Conservation (phyloP, 2,329 filamentous ascomycete species). For the Cladosporium velox region DNA sequence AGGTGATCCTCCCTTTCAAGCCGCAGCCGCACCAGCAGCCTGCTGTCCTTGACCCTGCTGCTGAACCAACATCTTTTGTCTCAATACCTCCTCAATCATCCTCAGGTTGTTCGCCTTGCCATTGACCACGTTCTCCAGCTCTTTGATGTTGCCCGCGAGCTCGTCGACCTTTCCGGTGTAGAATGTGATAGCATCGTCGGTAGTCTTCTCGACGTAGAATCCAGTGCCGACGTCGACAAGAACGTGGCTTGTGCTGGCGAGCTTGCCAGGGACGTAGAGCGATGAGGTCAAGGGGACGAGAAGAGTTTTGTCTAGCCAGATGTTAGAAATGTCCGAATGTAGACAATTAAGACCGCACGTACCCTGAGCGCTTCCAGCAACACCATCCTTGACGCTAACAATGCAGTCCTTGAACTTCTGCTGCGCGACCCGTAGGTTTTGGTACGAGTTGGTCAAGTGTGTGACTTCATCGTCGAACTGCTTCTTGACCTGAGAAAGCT, state of each 20-base stretch:
- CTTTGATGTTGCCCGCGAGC: conserved; percentile 63
- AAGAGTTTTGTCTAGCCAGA: conserved; percentile 59
- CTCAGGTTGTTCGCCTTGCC: conserved; percentile 82
- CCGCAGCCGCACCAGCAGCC: conserved; percentile 6
- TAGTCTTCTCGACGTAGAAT: conserved; percentile 86
- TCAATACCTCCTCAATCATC: conserved; percentile 81
- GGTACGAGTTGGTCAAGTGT: conserved; percentile 86
- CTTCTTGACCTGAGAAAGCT: conserved; percentile 89
- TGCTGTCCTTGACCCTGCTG: conserved; percentile 26
- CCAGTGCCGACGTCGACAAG: conserved; percentile 92
- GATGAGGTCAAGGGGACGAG: conserved; percentile 95
- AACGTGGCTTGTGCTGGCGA: conserved; percentile 73
- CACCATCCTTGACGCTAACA: conserved; percentile 63
- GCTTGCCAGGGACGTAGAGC: conserved; percentile 83
- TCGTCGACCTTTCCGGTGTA: conserved; percentile 70
- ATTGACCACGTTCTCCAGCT: conserved; percentile 68
- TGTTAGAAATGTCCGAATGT: conserved; percentile 34
- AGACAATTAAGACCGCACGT: neutral
- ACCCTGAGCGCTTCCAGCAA: conserved; percentile 42
- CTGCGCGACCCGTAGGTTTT: conserved; percentile 86
- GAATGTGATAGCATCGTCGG: conserved; percentile 64
- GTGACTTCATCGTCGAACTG: conserved; percentile 95
- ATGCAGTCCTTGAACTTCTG: conserved; percentile 90
- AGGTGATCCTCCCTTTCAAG: neutral
- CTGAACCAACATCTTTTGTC: conserved; percentile 37